Conservation (phyloP, 2,329 filamentous ascomycete genomes). For the Aspergillus oerlinghausenensis region DNA sequence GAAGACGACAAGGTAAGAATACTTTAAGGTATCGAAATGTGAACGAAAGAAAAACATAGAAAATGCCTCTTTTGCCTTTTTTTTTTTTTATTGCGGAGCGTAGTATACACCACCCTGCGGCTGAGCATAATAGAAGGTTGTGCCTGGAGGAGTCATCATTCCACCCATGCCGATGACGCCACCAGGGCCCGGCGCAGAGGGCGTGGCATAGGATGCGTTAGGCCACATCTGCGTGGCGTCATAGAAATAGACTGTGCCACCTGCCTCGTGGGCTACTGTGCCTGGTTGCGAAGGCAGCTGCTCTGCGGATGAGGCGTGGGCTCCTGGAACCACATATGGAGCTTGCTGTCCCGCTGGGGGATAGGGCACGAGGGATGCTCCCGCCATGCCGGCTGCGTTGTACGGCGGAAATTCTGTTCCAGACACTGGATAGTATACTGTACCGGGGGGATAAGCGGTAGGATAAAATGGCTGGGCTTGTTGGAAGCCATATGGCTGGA, state of each 20-base stretch:
- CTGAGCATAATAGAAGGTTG: slow-evolving; percentile 52
- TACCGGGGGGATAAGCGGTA: slow-evolving; percentile 53
- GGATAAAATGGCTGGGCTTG: slow-evolving; percentile 55
- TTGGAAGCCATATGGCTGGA: slow-evolving; percentile 69
- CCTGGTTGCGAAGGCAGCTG: slow-evolving; percentile 46
- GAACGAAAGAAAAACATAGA: not conserved
- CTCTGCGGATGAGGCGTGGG: slow-evolving; percentile 28
- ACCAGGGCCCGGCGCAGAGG: slow-evolving; percentile 47
- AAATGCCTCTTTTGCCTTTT: not conserved
- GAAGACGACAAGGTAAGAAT: slow-evolving; percentile 2
- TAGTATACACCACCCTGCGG: slow-evolving; percentile 62
- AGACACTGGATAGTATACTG: slow-evolving; percentile 64
- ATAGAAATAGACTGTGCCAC: slow-evolving; percentile 95
- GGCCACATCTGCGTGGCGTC: slow-evolving; percentile 66
- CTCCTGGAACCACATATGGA: slow-evolving; percentile 30
- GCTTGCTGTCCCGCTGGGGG: slow-evolving; percentile 54
- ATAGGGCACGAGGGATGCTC: slow-evolving; percentile 47
- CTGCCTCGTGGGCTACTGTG: slow-evolving; percentile 77
- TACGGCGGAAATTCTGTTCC: slow-evolving; percentile 39
- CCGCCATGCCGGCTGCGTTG: slow-evolving; percentile 43
- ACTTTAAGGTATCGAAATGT: not conserved
- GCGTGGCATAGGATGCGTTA: slow-evolving; percentile 46
- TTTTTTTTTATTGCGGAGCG: slow-evolving; percentile 22
- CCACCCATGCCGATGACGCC: slow-evolving; percentile 68
- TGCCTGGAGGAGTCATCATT: slow-evolving; percentile 66